Conservation (phyloP, 2,329 filamentous ascomycete genomes). For the Dothideomycetes sp. region DNA sequence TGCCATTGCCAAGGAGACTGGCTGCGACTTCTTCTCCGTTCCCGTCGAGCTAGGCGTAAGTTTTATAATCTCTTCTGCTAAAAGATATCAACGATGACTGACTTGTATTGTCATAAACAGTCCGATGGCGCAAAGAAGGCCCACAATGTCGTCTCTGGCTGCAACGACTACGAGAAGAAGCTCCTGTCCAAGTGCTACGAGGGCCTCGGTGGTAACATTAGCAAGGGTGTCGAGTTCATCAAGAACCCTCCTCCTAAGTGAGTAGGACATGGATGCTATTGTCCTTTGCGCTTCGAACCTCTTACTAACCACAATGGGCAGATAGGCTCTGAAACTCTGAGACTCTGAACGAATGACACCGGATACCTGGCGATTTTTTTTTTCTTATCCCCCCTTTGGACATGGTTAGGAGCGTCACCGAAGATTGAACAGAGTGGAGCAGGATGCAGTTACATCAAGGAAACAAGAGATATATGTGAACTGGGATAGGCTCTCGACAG, state of each 20-base stretch:
- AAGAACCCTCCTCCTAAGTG: constrained; percentile 84
- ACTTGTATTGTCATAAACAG: constrained; percentile 45
- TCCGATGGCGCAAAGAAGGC: constrained; percentile 78
- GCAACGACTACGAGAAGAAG: constrained; percentile 81
- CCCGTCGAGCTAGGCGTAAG: constrained; percentile 91
- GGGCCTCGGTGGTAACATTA: constrained; percentile 85
- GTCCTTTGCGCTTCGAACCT: too few species aligned
- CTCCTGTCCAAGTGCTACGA: constrained; percentile 66
- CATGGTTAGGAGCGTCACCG: too few species aligned
- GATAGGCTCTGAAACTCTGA: too few species aligned
- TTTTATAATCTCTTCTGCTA: constrained; percentile 19
- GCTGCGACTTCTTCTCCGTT: constrained; percentile 88
- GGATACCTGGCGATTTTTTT: too few species aligned
- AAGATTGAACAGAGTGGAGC: too few species aligned
- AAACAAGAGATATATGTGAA: too few species aligned
- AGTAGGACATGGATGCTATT: too few species aligned
- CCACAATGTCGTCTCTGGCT: constrained; percentile 64
- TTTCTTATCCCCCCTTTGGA: too few species aligned
- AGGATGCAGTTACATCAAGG: too few species aligned
- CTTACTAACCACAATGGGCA: too few species aligned
- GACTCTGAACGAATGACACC: too few species aligned
- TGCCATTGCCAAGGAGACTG: constrained; percentile 72
- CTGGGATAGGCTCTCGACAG: too few species aligned
- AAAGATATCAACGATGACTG: constrained; percentile 10
- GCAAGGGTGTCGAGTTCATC: constrained; percentile 85